phyloP scores from a whole-genome alignment of 2,329 filamentous ascomycete genomes.

The Cordyceps militaris region DNA sequence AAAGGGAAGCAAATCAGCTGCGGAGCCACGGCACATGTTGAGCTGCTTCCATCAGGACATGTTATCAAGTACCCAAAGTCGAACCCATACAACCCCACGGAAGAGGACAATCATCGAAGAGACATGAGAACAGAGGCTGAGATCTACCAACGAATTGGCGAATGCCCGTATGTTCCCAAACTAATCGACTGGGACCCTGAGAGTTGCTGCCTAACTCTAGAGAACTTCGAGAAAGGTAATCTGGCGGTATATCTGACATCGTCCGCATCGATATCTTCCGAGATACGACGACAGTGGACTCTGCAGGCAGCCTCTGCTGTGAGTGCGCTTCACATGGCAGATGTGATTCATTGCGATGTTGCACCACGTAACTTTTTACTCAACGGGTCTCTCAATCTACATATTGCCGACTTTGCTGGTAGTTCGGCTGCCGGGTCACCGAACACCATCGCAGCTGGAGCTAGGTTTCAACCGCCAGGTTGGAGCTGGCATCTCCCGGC shows the following conservation, averaged over 20 bases:
- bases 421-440: slow-evolving; percentile 23
- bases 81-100: slow-evolving; percentile 15
- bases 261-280: slow-evolving; percentile 3
- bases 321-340: slow-evolving; percentile 27
- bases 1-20: slow-evolving; percentile 16
- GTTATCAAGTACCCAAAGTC: slow-evolving; percentile 18
- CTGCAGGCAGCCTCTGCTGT: slow-evolving; percentile 28
- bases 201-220: slow-evolving; percentile 20
- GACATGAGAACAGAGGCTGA: slow-evolving; percentile 19
- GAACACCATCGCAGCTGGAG: slow-evolving; percentile 18
- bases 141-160: slow-evolving; percentile 20
- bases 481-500: slow-evolving; percentile 20
- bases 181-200: slow-evolving; percentile 20
- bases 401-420: slow-evolving; percentile 31
- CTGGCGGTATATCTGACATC: slow-evolving; percentile 18
- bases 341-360: slow-evolving; percentile 34
- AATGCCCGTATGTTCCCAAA: slow-evolving; percentile 17
- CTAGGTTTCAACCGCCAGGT: slow-evolving; percentile 19
- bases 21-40: slow-evolving; percentile 17
- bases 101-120: slow-evolving; percentile 6
- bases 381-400: slow-evolving; percentile 26
- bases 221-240: slow-evolving; percentile 21
- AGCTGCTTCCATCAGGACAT: slow-evolving; percentile 19
- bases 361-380: slow-evolving; percentile 32
- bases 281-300: slow-evolving; percentile 23